A percentile compares a stretch with the other conserved stretches of the same genome.
Evolutionary conservation across 2,329 filamentous ascomycete species (phyloP).

Genomic region (Cladosporium halotolerans): DNA sequence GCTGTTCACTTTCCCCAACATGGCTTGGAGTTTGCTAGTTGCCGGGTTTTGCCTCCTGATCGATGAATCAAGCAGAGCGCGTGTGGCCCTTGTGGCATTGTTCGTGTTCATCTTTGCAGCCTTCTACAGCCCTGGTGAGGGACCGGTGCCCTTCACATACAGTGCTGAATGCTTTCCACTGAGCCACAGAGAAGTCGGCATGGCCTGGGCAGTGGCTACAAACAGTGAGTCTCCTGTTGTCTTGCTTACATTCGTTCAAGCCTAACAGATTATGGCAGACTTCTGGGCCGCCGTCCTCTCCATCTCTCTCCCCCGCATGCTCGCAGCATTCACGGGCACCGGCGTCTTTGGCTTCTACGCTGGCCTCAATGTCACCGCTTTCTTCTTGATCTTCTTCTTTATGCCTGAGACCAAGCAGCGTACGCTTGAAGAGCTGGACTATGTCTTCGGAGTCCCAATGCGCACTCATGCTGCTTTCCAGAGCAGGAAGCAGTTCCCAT

Average conservation of each 20-base stretch:
- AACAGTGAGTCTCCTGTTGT: slow-evolving; percentile 31
- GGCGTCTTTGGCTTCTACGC: slow-evolving; percentile 58
- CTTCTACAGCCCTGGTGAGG: slow-evolving; percentile 37
- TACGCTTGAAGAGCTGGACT: slow-evolving; percentile 42
- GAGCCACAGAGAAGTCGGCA: slow-evolving; percentile 64
- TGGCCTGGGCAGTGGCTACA: slow-evolving; percentile 63
- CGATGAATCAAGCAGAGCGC: slow-evolving; percentile 32
- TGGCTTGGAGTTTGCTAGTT: slow-evolving; percentile 43
- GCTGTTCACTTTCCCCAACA: slow-evolving; percentile 45
- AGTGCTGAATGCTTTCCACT: slow-evolving; percentile 65
- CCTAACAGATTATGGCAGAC: slow-evolving; percentile 17
- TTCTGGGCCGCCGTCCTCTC: slow-evolving; percentile 47
- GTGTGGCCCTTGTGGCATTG: slow-evolving; percentile 46
- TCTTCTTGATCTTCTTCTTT: slow-evolving; percentile 59
- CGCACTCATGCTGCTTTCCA: slow-evolving; percentile 23
- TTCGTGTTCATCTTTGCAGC: slow-evolving; percentile 52
- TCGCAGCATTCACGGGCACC: slow-evolving; percentile 42
- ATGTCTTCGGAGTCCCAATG: slow-evolving; percentile 46
- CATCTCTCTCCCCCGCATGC: slow-evolving; percentile 45
- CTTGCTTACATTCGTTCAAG: too few relatives aligned
- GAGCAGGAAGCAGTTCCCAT: slow-evolving; percentile 33
- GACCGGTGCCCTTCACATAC: slow-evolving; percentile 61
- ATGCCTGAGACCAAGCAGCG: slow-evolving; percentile 34
- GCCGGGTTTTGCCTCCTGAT: slow-evolving; percentile 51
- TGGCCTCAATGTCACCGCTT: slow-evolving; percentile 52